Evolutionary conservation across 1,284 basidiomycete species (phyloP), one percentile per base, ranked within the genome.

Genomic region (Cystobasidium pallidum): DNA sequence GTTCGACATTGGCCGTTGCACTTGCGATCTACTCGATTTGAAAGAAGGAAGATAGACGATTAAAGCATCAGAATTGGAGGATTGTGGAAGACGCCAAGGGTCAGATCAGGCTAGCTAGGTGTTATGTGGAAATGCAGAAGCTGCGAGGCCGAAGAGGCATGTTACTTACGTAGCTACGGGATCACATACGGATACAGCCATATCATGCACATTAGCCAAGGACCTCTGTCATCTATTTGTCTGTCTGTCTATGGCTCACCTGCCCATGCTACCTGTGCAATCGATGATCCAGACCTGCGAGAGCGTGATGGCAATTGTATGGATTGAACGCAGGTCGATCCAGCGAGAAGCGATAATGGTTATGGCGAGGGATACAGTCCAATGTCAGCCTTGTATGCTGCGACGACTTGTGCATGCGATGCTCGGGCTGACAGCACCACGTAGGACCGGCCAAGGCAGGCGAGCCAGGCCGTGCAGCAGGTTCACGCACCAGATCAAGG

Each of bases 1-100:
- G 87, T 79, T 95, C 92, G 82, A 99, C 97, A 83, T 99, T 98
- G 84, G 91, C 92, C 7, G 94, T 95, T n/a, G 94, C 94, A 64
- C 65, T 68, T 32, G 62, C 64, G 58, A 63, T 73, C 57, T 64
- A 58, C 19, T 26, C n/a, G n/a, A n/a, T n/a, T n/a, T n/a, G n/a
- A n/a, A n/a, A n/a, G n/a, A n/a, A n/a, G n/a, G n/a, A n/a, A n/a
- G n/a, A n/a, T n/a, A n/a, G n/a, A n/a, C n/a, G n/a, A n/a, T n/a
- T n/a, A n/a, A n/a, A n/a, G n/a, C n/a, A n/a, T n/a, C n/a, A n/a
- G n/a, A n/a, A n/a, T n/a, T n/a, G n/a, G n/a, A 43, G 4, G n/a
- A n/a, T 13, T n/a, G 34, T 26, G 43, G 47, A 30, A 51, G 49
- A 17, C 26, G 8, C 3, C 49, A 15, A 28, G 2, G 49, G 15